Conservation (phyloP, 257 asterid species). For the Pogostemon cablin region DNA sequence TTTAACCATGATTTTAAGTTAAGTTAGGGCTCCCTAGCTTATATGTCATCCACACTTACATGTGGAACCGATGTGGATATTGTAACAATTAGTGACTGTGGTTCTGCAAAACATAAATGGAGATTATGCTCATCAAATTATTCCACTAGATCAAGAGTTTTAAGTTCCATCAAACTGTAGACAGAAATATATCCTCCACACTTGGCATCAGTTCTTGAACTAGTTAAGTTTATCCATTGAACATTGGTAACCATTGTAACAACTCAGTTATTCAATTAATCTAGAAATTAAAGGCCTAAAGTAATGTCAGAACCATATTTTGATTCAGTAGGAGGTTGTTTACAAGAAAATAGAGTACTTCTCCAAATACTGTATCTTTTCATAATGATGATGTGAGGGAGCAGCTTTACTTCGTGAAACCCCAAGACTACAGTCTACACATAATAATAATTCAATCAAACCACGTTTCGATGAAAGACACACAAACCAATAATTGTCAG, state of each 20-base stretch:
- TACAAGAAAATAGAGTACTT: neutral
- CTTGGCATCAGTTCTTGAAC: neutral
- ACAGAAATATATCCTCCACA: neutral
- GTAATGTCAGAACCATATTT: neutral
- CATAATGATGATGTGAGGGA: conserved; percentile 10
- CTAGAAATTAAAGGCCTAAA: conserved; percentile 11
- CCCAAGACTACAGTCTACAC: neutral
- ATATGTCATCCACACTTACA: no score
- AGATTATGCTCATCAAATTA: neutral
- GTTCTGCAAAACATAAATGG: no score
- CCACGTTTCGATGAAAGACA: conserved; percentile 7
- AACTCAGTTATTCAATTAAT: neutral
- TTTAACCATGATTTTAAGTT: no score
- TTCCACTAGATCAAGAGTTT: neutral
- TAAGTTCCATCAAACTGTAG: neutral
- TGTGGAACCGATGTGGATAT: no score
- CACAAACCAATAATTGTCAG: neutral
- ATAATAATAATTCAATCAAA: neutral
- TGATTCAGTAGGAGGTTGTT: conserved; percentile 12
- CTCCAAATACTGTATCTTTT: neutral
- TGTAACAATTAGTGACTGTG: no score
- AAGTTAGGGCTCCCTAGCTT: no score
- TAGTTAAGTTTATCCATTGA: neutral
- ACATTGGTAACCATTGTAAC: neutral
- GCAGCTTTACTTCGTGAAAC: conserved; percentile 20